Conservation (phyloP, 169 alveolate genomes). For the Plasmodium inui region DNA sequence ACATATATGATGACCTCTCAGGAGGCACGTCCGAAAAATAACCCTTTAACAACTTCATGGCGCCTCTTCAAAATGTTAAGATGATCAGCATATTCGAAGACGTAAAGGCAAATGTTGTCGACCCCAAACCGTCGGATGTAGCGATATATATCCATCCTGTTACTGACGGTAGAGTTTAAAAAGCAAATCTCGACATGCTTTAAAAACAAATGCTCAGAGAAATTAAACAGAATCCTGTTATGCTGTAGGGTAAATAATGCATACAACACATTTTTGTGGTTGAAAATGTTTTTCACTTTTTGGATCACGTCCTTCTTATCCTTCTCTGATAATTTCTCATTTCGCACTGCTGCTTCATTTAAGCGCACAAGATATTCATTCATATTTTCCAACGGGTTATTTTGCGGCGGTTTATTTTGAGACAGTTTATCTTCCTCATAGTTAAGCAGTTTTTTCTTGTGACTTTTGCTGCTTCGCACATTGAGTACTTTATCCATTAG, state of each 20-base stretch:
- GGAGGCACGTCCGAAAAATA: not conserved
- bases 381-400: not conserved
- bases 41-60: conserved; percentile 10
- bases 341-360: not conserved
- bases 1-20: not conserved
- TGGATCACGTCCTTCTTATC: not conserved
- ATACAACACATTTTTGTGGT: conserved; percentile 50
- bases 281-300: conserved; percentile 22
- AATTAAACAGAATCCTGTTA: conserved; percentile 39
- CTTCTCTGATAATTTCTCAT: not conserved
- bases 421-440: not conserved
- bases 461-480: conserved; percentile 22
- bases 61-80: conserved; percentile 22
- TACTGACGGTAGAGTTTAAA: conserved; percentile 20
- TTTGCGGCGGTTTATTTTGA: too few species aligned
- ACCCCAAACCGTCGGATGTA: conserved; percentile 27
- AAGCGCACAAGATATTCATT: conserved; percentile 14
- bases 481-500: conserved; percentile 34
- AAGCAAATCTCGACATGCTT: conserved; percentile 27
- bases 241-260: conserved; percentile 40
- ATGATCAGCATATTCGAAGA: conserved; percentile 20
- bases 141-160: conserved; percentile 21
- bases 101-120: conserved; percentile 31
- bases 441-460: not conserved
- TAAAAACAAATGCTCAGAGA: conserved; percentile 11